A percentile compares a stretch with the other conserved stretches of the same genome.
Conservation (phyloP, 1,139 yeast genomes). For the Suhomyces terraborum region DNA sequence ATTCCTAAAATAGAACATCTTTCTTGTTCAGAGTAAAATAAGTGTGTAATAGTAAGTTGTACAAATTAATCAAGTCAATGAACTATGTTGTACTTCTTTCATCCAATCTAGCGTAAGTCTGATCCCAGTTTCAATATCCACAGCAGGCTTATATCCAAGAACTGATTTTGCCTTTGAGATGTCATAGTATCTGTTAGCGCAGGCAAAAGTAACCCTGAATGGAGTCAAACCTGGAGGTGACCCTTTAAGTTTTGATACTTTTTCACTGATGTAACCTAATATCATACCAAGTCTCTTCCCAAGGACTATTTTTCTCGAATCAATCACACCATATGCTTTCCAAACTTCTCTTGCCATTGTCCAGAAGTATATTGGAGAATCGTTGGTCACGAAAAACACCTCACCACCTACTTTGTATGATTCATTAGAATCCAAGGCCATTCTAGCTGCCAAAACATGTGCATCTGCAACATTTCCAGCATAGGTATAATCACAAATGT, state of each 20-base stretch:
- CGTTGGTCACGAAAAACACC: constrained; percentile 88
- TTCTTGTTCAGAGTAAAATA: too few species aligned
- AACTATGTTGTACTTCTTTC: constrained; percentile 54
- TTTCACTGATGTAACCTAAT: constrained; percentile 79
- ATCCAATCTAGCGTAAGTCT: constrained; percentile 81
- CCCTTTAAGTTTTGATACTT: constrained; percentile 65
- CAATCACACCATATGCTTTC: constrained; percentile 92
- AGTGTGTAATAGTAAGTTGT: too few species aligned
- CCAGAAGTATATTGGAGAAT: constrained; percentile 96
- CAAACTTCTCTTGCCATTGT: constrained; percentile 94
- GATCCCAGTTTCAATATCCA: constrained; percentile 81
- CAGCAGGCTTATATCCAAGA: constrained; percentile 80
- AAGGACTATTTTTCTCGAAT: constrained; percentile 67
- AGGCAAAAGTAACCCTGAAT: constrained; percentile 86
- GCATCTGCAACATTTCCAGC: constrained; percentile 99
- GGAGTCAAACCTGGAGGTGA: constrained; percentile 96
- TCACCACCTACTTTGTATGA: constrained; percentile 69
- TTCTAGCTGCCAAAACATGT: constrained; percentile 88
- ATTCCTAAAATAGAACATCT: too few species aligned
- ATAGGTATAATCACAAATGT: constrained; percentile 93
- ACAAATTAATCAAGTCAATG: constrained; percentile 54
- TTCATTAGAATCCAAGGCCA: constrained; percentile 51
- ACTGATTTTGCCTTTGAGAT: constrained; percentile 80
- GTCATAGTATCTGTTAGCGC: constrained; percentile 95
- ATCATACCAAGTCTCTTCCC: constrained; percentile 71